Evolutionary conservation across 805 yeast species (phyloP).

Genomic region (Metschnikowia henanensis): DNA sequence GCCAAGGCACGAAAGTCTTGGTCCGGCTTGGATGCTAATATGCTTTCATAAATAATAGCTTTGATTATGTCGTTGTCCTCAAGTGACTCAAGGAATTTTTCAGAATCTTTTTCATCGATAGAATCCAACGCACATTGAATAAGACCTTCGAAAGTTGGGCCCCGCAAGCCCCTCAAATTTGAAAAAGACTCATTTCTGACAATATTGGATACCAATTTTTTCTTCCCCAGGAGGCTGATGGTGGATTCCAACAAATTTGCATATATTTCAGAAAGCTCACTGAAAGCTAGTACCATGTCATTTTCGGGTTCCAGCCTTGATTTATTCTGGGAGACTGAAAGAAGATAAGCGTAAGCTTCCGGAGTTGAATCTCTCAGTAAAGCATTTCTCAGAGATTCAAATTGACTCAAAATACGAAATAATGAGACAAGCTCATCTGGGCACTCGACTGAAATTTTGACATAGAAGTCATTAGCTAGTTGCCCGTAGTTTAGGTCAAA

Average conservation of each 20-base stretch:
- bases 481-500: slow-evolving; percentile 3
- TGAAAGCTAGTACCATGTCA: slow-evolving; percentile 20
- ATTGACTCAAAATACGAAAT: slow-evolving; percentile 5
- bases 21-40: slow-evolving; percentile 6
- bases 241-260: slow-evolving; percentile 18
- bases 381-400: not conserved
- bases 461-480: slow-evolving; percentile 32
- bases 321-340: slow-evolving; percentile 26
- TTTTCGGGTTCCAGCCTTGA: slow-evolving; percentile 23
- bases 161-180: not conserved
- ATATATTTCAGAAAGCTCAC: slow-evolving; percentile 19
- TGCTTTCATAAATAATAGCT: slow-evolving; percentile 14
- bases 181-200: not conserved
- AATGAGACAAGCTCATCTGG: slow-evolving; percentile 10
- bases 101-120: slow-evolving; percentile 8
- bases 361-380: slow-evolving; percentile 14
- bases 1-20: slow-evolving; percentile 18
- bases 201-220: slow-evolving; percentile 18
- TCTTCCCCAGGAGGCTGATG: slow-evolving; percentile 8
- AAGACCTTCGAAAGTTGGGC: not conserved
- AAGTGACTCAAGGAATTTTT: slow-evolving; percentile 15
- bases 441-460: slow-evolving; percentile 26
- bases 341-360: slow-evolving; percentile 31
- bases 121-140: slow-evolving; percentile 18
- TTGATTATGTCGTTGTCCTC: slow-evolving; percentile 10